Evolutionary conservation across 768 basidiomycete species (phyloP), one percentile per base, ranked within the genome.

Genomic region (Lactifluus pinguis): DNA sequence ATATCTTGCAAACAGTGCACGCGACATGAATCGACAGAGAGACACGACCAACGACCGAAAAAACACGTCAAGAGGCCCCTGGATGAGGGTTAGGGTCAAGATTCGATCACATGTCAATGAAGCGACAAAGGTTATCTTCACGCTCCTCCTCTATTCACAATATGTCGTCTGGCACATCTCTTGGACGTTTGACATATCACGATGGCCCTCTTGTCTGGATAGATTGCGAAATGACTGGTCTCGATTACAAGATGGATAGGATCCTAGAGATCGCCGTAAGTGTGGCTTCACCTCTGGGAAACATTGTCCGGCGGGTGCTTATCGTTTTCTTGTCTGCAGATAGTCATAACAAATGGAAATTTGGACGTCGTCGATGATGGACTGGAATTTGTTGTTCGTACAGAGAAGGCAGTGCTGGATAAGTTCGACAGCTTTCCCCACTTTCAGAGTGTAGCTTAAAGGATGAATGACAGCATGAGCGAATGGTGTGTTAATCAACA

Each of bases 401-500:
- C 85, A 1, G 83, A 89, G 59, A 91, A 89, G 69, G 72, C 73
- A 17, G 67, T 80, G 11, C 72, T 97, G 38, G 88, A 95, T 69
- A 73, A 70, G 92, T 92, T 59, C 69, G 81, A 38, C 17, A 45
- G 21, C 57, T 38, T 48, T 36, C 34, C 34, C 5, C 49, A 19
- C 25, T 44, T 41, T 54, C 42, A 44, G 55, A 21, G 48, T 38
- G 41, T 32, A 13, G 36, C 61, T 62, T 21, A 47, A 38, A 58
- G 32, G 42, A 25, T 25, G 2, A 47, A 14, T 38, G 30, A 14
- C 64, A 93, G 90, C 17, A 97, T 97, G 94, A 80, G 83, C 61
- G 77, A 84, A 63, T 97, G 94, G 94, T 97, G 93, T 72, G 83
- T 75, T 32, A 80, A 80, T 6, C 90, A 92, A 62, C 94, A 97